A percentile compares a stretch with the other conserved stretches of the same genome.
These are phyloP conservation scores for Stereocaulon alpinum DNA, from an alignment of 495 filamentous ascomycete species.

Conservation along the genomic window DNA sequence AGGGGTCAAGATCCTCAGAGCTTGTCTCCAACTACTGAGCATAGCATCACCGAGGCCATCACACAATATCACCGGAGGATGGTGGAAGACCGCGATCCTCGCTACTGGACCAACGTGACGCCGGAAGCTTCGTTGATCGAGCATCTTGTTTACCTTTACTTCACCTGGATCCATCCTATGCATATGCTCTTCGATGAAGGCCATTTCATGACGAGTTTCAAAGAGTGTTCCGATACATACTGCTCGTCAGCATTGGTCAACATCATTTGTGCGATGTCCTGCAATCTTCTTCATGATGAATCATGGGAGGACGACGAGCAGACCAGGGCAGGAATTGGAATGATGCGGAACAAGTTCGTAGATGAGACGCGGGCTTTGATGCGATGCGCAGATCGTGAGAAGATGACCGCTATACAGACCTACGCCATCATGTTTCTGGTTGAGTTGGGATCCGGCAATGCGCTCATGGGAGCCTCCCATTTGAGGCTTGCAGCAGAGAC, in stretches of 20 bases:
- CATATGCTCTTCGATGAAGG: constrained; percentile 34
- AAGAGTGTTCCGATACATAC: constrained; percentile 24
- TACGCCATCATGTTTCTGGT: constrained; percentile 30
- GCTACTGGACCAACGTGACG: constrained; percentile 29
- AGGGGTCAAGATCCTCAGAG: constrained; percentile 5
- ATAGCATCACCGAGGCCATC: constrained; percentile 14
- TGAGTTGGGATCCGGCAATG: constrained; percentile 24
- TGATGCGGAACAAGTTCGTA: constrained; percentile 25
- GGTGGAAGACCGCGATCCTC: constrained; percentile 8
- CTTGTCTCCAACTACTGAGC: constrained; percentile 17
- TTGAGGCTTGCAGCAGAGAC: constrained; percentile 25
- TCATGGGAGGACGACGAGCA: constrained; percentile 4
- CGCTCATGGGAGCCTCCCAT: constrained; percentile 21
- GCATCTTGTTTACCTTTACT: constrained; percentile 34
- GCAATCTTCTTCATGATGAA: constrained; percentile 24
- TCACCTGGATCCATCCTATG: constrained; percentile 35
- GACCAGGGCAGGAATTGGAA: constrained; percentile 1
- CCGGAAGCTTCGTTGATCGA: constrained; percentile 23
- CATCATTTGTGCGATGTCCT: constrained; percentile 34
- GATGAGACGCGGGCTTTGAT: constrained; percentile 23
- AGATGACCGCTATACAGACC: constrained; percentile 26
- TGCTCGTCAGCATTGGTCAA: constrained; percentile 33
- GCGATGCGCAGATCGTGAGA: constrained; percentile 15
- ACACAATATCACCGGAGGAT: constrained; percentile 1
- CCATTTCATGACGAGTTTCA: constrained; percentile 22